Evolutionary conservation across 2,329 filamentous ascomycete species (phyloP), one percentile per base, ranked within the genome.

Genomic region (Metarhizium rileyi): DNA sequence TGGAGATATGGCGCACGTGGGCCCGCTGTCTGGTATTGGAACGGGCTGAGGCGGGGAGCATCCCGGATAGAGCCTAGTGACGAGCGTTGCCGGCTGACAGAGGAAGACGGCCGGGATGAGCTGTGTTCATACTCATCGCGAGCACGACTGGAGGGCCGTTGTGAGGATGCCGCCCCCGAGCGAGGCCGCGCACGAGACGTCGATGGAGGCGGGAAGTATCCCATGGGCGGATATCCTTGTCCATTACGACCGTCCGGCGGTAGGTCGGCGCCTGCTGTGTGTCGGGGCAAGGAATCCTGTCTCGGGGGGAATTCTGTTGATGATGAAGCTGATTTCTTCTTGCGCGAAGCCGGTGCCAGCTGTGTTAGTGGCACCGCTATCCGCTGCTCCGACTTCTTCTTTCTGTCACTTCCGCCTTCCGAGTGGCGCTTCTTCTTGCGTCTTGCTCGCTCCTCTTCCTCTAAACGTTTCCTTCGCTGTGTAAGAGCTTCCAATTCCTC

Each of bases 401-500:
- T 71, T 55, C 64, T 60, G 22, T 66, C 64, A 47, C 61, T 61
- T 25, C 62, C 61, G 42, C 63, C 65, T 40, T 43, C 47, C 33
- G 47, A 44, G 7, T 77, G 70, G 59, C 76, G 75, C 62, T 80
- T 78, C 63, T 84, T 77, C 62, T 79, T 78, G 62, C 84, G 77
- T 52, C 72, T 73, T 62, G 83, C 82, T 70, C 75, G 86, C 68
- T 91, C 87, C 38, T 68, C 64, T 47, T 72, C 69, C 30, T 72
- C 38, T 14, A 81, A 70, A 51, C 83, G 79, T 63, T 81, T 79
- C 54, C 78, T 71, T 59, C 77, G 75, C 54, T 82, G 79, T 62
- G 91, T 85, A 57, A 95, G 74, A 44, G 89, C 90, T 53, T 84
- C 85, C 58, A 95, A 73, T 66, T 96, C 90, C 48, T 86, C 81